Evolutionary conservation across 768 basidiomycete genomes (phyloP).

Genomic region (Mycena polygramma): DNA sequence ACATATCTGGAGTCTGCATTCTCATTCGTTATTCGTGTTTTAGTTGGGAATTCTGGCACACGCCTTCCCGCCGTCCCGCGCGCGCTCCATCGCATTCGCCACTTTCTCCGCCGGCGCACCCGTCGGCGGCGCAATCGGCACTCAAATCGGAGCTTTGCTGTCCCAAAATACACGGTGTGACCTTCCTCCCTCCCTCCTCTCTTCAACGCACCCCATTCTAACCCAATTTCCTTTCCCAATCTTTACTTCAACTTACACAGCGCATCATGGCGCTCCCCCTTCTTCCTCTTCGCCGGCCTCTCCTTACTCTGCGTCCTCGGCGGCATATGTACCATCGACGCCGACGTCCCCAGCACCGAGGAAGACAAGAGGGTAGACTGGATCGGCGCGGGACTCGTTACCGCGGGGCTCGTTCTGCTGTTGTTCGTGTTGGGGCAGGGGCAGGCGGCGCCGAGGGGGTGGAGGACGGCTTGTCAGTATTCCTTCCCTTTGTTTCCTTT

Average conservation of each 20-base stretch:
- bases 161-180: constrained; percentile 52
- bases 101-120: constrained; percentile 80
- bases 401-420: constrained; percentile 73
- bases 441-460: constrained; percentile 67
- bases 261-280: constrained; percentile 68
- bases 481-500: too few relatives aligned
- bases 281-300: constrained; percentile 63
- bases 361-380: constrained; percentile 70
- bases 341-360: constrained; percentile 52
- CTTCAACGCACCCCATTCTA: too few relatives aligned
- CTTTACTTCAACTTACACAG: too few relatives aligned
- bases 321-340: constrained; percentile 63
- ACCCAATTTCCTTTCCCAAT: too few relatives aligned
- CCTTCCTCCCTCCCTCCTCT: neutral
- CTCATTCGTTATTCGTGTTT: neutral
- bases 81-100: constrained; percentile 75
- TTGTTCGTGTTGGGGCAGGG: constrained; percentile 79
- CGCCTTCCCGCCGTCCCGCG: constrained; percentile 64
- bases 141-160: constrained; percentile 68
- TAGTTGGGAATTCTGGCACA: constrained; percentile 77
- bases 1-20: neutral
- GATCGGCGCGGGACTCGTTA: constrained; percentile 76
- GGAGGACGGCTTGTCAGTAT: constrained; percentile 58
- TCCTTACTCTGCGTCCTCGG: constrained; percentile 54
- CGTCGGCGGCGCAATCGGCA: constrained; percentile 70